A percentile compares a stretch with the other conserved stretches of the same genome.
These are phyloP conservation scores for Lentinula lateritia DNA, from an alignment of 768 basidiomycete species.

Conservation along the genomic window DNA sequence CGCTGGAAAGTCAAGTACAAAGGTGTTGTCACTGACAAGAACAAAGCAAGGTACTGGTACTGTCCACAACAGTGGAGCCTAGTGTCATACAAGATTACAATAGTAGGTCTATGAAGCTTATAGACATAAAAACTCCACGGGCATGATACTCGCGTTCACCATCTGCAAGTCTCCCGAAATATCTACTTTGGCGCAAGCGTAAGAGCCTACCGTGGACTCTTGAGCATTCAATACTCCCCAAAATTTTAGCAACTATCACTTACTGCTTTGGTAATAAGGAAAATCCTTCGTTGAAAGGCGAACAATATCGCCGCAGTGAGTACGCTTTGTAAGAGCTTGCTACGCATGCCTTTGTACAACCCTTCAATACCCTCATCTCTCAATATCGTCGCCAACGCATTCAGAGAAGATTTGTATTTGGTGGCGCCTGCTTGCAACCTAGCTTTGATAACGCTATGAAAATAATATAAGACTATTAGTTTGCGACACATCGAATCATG, in stretches of 20 bases:
- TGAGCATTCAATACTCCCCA: neutral
- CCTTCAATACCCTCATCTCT: conserved; percentile 60
- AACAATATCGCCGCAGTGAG: conserved; percentile 94
- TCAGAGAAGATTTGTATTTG: conserved; percentile 58
- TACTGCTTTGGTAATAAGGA: conserved; percentile 60
- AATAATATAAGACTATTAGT: neutral
- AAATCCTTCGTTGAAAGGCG: conserved; percentile 79
- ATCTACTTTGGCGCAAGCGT: neutral
- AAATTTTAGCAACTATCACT: conserved; percentile 1
- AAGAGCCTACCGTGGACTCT: neutral
- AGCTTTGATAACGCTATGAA: conserved; percentile 52
- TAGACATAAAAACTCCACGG: too few relatives aligned
- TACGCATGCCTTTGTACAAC: conserved; percentile 73
- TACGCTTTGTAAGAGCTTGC: conserved; percentile 89
- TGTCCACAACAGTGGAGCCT: too few relatives aligned
- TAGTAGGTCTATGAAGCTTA: too few relatives aligned
- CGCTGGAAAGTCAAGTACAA: too few relatives aligned
- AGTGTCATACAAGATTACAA: too few relatives aligned
- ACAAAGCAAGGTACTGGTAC: too few relatives aligned
- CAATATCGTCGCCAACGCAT: conserved; percentile 60
- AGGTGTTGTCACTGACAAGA: too few relatives aligned
- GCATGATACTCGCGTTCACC: too few relatives aligned
- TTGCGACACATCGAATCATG: neutral
- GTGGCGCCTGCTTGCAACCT: conserved; percentile 62
- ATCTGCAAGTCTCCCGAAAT: neutral